Evolutionary conservation across 495 filamentous ascomycete genomes (phyloP).

Genomic region (Xylaria telfairii): DNA sequence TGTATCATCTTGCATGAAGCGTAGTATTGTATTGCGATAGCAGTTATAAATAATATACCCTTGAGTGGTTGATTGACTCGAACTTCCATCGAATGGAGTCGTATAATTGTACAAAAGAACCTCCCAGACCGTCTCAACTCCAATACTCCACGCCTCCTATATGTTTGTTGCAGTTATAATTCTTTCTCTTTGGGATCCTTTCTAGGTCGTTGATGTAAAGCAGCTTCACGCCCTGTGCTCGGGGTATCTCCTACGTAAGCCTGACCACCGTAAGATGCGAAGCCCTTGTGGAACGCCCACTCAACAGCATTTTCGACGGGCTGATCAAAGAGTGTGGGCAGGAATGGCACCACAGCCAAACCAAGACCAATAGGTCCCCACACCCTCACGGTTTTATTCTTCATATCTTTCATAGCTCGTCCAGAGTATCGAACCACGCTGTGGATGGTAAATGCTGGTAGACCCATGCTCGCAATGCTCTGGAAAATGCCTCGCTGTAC

Average conservation of each 20-base stretch:
- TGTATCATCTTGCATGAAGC: background rate
- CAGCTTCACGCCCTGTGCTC: constrained; percentile 61
- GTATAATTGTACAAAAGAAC: constrained; percentile 1
- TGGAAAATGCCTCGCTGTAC: constrained; percentile 90
- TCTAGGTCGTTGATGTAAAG: constrained; percentile 52
- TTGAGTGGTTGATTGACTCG: background rate
- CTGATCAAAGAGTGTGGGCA: constrained; percentile 90
- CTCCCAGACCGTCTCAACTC: background rate
- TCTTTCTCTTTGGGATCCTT: constrained; percentile 59
- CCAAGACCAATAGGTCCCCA: constrained; percentile 94
- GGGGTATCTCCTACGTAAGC: constrained; percentile 57
- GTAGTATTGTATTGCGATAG: background rate
- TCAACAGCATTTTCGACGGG: constrained; percentile 91
- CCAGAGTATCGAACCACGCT: constrained; percentile 88
- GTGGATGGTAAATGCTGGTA: constrained; percentile 96
- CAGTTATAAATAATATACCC: constrained; percentile 12
- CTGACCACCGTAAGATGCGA: constrained; percentile 72
- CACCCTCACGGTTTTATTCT: constrained; percentile 74
- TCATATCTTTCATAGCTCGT: constrained; percentile 75
- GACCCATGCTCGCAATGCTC: constrained; percentile 85
- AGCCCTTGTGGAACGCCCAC: constrained; percentile 82
- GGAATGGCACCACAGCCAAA: constrained; percentile 82
- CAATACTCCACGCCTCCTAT: constrained; percentile 15
- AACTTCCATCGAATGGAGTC: background rate
- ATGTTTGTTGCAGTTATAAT: constrained; percentile 38